These are phyloP conservation scores for Lithospermum erythrorhizon DNA, from an alignment of 257 asterid species.

Conservation along the genomic window DNA sequence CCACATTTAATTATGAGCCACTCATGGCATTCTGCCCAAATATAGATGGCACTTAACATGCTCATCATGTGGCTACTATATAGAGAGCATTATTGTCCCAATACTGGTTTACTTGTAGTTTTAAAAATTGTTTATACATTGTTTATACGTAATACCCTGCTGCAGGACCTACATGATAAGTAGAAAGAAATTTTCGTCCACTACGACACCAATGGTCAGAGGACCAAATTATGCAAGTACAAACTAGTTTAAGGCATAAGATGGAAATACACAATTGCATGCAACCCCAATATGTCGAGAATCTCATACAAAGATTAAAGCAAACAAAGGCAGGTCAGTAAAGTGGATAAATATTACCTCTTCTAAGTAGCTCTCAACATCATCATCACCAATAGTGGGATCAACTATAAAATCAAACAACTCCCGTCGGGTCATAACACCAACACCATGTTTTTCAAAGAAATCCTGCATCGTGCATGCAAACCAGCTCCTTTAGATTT, in stretches of 20 bases:
- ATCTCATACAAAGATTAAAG: neutral
- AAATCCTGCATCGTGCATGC: slow-evolving; percentile 47
- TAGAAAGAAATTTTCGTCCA: neutral
- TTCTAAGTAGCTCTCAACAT: slow-evolving; percentile 78
- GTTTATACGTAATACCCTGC: neutral
- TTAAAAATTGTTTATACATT: no score
- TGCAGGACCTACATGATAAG: neutral
- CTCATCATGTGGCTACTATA: no score
- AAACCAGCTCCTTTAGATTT: slow-evolving; percentile 1
- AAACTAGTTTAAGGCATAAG: no score
- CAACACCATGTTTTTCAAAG: slow-evolving; percentile 80
- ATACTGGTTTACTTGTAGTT: neutral
- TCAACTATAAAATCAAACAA: slow-evolving; percentile 86
- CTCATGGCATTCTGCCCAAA: neutral
- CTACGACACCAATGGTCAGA: neutral
- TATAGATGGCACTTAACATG: no score
- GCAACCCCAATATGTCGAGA: neutral
- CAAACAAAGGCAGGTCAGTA: neutral
- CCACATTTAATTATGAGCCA: neutral
- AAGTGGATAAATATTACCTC: slow-evolving; percentile 34
- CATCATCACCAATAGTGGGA: slow-evolving; percentile 65
- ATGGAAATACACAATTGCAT: no score
- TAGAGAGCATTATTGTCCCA: no score
- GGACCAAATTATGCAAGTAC: no score
- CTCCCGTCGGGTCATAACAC: slow-evolving; percentile 83